Conservation (phyloP, 441 rosid genomes). For the Populus hybrid region DNA sequence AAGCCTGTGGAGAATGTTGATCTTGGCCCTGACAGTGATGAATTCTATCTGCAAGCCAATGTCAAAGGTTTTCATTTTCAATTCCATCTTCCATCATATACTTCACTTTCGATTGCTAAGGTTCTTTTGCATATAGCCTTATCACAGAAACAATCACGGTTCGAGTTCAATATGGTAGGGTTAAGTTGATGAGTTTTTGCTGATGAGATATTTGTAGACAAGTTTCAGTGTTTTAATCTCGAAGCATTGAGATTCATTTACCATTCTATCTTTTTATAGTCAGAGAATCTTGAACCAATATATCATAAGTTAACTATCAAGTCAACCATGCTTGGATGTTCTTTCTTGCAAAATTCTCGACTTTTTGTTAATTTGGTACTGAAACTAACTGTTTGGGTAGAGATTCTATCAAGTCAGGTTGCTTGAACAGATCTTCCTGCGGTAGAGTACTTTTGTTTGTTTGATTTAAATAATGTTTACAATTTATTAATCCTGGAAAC, state of each 20-base stretch:
- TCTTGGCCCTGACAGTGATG: conserved; percentile 43
- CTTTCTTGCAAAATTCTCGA: neutral
- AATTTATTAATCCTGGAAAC: too few relatives aligned
- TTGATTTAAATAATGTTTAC: neutral
- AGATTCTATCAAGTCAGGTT: neutral
- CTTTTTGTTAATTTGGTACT: neutral
- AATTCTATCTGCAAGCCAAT: conserved; percentile 44
- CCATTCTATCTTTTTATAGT: neutral
- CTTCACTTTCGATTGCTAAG: neutral
- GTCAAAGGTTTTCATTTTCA: conserved; percentile 41
- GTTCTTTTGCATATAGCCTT: too few relatives aligned
- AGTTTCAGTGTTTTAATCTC: too few relatives aligned
- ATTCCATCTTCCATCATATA: neutral
- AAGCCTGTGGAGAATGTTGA: conserved; percentile 42
- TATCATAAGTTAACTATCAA: neutral
- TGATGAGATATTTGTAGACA: too few relatives aligned
- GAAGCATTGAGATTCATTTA: neutral
- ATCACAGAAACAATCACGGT: too few relatives aligned
- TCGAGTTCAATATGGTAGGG: too few relatives aligned
- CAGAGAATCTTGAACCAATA: neutral
- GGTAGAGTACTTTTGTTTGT: neutral
- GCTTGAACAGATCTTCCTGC: neutral
- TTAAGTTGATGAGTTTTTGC: too few relatives aligned
- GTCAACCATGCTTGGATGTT: neutral
- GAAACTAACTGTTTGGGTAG: neutral